Percentiles rank a stretch among this genome's conserved stretches.
Evolutionary conservation across 164 flowering plant species (phyloP).

Genomic region (Annona squamosa): DNA sequence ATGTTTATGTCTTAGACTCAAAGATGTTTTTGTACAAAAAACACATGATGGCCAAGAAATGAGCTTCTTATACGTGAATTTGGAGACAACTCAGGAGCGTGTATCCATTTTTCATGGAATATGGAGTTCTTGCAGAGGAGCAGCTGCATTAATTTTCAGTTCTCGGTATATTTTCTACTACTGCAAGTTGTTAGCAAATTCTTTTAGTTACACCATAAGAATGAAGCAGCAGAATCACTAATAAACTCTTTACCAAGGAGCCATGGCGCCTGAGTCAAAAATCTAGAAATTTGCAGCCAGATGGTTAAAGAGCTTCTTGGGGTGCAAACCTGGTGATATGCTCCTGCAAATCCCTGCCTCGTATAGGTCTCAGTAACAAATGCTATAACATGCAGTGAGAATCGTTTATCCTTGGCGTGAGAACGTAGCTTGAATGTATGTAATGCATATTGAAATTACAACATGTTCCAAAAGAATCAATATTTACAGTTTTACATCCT

Average conservation of each 20-base stretch:
- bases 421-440: background rate
- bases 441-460: background rate
- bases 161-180: background rate
- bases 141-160: no score
- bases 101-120: no score
- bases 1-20: no score
- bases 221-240: constrained; percentile 46
- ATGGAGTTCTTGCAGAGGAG: no score
- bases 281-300: constrained; percentile 38
- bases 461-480: background rate
- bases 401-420: background rate
- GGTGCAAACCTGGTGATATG: constrained; percentile 65
- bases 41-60: no score
- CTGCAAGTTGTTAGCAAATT: background rate
- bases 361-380: constrained; percentile 22
- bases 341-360: constrained; percentile 26
- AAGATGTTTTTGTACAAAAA: no score
- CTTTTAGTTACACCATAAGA: background rate
- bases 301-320: constrained; percentile 47
- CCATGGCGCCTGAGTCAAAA: constrained; percentile 29
- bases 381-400: background rate
- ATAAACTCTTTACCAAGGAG: constrained; percentile 55
- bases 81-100: no score
- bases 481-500: background rate
- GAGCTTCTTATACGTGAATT: no score